phyloP scores from a whole-genome alignment of 108 stramenopile species.

The Skeletonema tropicum region DNA sequence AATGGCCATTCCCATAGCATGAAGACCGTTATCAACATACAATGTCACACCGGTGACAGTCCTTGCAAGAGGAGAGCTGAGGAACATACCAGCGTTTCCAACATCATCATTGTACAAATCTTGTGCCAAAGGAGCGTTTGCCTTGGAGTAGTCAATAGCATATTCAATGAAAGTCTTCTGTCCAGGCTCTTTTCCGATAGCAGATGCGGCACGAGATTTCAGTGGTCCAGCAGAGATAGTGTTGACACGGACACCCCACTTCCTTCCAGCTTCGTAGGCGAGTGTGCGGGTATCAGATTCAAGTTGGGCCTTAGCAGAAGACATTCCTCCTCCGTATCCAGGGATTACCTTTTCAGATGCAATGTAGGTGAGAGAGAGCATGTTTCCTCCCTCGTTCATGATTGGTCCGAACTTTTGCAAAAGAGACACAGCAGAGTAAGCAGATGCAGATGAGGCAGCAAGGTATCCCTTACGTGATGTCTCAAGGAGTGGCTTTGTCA shows the following conservation, averaged over 20 bases:
- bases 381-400: conserved; percentile 93
- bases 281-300: conserved; percentile 96
- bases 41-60: conserved; percentile 93
- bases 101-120: conserved; percentile 98
- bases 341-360: conserved; percentile 98
- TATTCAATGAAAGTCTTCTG: conserved; percentile 98
- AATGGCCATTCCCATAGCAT: conserved; percentile 94
- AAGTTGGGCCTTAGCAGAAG: conserved; percentile 96
- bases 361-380: conserved; percentile 97
- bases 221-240: conserved; percentile 98
- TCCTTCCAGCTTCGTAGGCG: conserved; percentile 96
- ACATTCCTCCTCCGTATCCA: conserved; percentile 99
- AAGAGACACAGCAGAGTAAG: conserved; percentile 95
- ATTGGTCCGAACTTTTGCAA: conserved; percentile 95
- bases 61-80: conserved; percentile 90
- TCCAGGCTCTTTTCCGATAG: conserved; percentile 91
- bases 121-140: conserved; percentile 95
- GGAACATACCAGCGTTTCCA: conserved; percentile 90
- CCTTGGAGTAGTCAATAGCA: conserved; percentile 97
- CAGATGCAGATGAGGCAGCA: conserved; percentile 95
- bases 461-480: conserved; percentile 96
- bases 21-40: conserved; percentile 92
- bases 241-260: conserved; percentile 94
- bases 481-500: conserved; percentile 97
- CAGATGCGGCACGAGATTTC: conserved; percentile 94